phyloP scores from a whole-genome alignment of 805 yeast species.

The Wickerhamomyces chambardii region DNA sequence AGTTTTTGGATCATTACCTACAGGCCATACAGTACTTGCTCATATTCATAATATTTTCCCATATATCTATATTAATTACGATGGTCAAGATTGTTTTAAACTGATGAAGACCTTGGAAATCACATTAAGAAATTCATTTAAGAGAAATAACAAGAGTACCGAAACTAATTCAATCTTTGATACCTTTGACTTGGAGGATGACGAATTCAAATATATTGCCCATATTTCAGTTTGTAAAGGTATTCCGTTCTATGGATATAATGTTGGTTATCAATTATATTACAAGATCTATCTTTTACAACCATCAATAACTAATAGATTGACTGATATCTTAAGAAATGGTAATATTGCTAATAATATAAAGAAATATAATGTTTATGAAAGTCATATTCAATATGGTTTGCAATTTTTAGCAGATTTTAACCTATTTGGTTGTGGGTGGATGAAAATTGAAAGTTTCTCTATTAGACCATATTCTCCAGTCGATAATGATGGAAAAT shows the following conservation, averaged over 20 bases:
- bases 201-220: constrained; percentile 37
- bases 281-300: constrained; percentile 62
- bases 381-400: constrained; percentile 70
- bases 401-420: constrained; percentile 78
- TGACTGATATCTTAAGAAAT: constrained; percentile 38
- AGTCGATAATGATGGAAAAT: too few relatives aligned
- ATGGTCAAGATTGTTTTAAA: constrained; percentile 32
- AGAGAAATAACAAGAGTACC: constrained; percentile 11
- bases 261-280: constrained; percentile 51
- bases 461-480: constrained; percentile 33
- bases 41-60: constrained; percentile 87
- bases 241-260: constrained; percentile 78
- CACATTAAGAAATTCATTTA: constrained; percentile 29
- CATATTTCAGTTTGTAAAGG: constrained; percentile 62
- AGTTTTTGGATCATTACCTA: constrained; percentile 60
- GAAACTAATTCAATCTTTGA: constrained; percentile 1
- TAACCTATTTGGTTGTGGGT: constrained; percentile 78
- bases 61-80: constrained; percentile 61
- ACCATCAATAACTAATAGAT: constrained; percentile 47
- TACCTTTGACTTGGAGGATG: background rate
- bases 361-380: constrained; percentile 44
- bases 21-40: constrained; percentile 49
- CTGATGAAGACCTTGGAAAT: constrained; percentile 37
- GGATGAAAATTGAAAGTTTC: constrained; percentile 43
- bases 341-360: constrained; percentile 29